Base-by-base conservation (phyloP, 2,329 filamentous ascomycete genomes). In the Aspergillus carbonarius region DNA sequence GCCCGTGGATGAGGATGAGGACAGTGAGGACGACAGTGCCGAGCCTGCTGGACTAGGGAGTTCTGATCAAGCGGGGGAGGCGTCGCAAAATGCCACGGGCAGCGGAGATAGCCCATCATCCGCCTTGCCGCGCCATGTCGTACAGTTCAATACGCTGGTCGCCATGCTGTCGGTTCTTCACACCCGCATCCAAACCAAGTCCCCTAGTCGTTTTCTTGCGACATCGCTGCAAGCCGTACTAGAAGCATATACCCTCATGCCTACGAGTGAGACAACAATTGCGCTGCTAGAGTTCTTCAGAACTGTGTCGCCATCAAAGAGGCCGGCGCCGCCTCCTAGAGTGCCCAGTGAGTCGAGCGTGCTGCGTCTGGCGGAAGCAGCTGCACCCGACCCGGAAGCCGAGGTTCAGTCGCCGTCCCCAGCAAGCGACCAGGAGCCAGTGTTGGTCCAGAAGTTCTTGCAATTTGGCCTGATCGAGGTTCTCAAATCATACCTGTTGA, bases 401-500 rank as follows among this genome's bases (percentile, higher is more conserved):
- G 78, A 83, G 60, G 68, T 69, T 8, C 69, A 73, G 9, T 71
- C 68, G 15, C 67, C 75, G 1, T 75, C 78, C 6, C 78, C 76
- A 7, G 68, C 71, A 10, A 60, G 53, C 10, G 64, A 69, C 18
- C 79, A 80, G 44, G 86, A 88, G 64, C 70, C 73, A 0, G 77
- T 73, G 1, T 74, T 88, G 64, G 80, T 82, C 52, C 77, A 75
- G 39, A 81, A 80, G 51, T 77, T 88, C 3, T 67, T 87, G n/a
- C 85, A 88, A 61, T 85, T 86, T 17, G 86, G 87, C 58, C 69
- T 87, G 12, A 82, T 86, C 2, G 85, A 88, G 63, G 69, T 87
- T 10, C 70, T 87, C 7, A 86, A 88, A 64, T 83, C 85, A 23
- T 88, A 86, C 58, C 71, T 87, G 50, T 69, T 84, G 59, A 73